phyloP scores from a whole-genome alignment of 257 asterid species.

The Solanum virginianum region DNA sequence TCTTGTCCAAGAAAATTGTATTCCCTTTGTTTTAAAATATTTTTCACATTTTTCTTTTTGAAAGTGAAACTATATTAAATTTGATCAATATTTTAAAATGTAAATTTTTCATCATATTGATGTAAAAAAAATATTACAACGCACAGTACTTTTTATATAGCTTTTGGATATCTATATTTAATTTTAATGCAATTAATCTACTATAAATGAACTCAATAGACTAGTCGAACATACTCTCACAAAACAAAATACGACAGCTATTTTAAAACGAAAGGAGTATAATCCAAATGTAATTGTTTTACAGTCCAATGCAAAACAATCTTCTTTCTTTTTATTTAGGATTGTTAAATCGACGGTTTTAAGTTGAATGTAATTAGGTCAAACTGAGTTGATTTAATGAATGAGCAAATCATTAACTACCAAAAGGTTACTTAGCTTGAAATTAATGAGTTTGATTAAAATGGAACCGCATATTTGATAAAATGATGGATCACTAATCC shows the following conservation, averaged over 20 bases:
- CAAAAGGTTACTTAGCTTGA: background rate
- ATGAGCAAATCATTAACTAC: background rate
- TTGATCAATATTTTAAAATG: background rate
- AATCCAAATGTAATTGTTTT: background rate
- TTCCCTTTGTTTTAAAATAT: rapidly evolving
- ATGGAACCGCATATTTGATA: background rate
- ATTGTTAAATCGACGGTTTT: background rate
- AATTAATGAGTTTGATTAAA: background rate
- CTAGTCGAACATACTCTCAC: background rate
- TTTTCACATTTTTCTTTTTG: background rate
- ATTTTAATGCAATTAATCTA: background rate
- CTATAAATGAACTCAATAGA: background rate
- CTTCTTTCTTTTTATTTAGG: background rate
- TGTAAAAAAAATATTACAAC: rapidly evolving
- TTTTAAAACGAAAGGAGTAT: background rate
- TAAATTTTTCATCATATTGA: background rate
- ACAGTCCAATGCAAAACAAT: background rate
- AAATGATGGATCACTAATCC: background rate
- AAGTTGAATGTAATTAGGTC: background rate
- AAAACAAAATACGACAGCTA: background rate
- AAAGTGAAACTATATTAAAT: rapidly evolving
- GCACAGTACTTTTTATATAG: rapidly evolving
- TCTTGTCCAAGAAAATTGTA: background rate
- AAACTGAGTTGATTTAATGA: background rate
- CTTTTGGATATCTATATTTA: background rate